A percentile compares a stretch with the other conserved stretches of the same genome.
Conservation (phyloP, 257 asterid genomes). For the Vinca minor region DNA sequence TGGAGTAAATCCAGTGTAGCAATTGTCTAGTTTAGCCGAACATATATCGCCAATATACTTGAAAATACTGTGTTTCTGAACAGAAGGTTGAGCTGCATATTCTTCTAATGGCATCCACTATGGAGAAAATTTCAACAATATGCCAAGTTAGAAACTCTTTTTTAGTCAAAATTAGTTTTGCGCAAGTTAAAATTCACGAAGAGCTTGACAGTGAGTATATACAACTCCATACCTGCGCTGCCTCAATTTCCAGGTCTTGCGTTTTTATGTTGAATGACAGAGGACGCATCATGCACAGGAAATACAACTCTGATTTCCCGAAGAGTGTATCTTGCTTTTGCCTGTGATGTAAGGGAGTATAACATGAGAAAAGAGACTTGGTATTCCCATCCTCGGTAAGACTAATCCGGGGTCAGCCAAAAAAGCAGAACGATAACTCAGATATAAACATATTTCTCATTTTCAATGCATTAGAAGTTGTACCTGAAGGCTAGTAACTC, state of each 20-base stretch:
- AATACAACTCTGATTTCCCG: constrained; percentile 49
- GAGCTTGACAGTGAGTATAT: background rate
- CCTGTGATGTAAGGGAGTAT: constrained; percentile 19
- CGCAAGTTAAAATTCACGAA: background rate
- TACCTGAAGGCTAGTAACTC: constrained; percentile 46
- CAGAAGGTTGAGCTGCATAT: constrained; percentile 43
- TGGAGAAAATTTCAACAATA: background rate
- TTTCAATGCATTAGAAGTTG: too few species aligned
- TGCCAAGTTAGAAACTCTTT: background rate
- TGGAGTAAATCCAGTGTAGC: constrained; percentile 47
- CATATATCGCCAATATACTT: constrained; percentile 49
- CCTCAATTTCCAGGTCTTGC: constrained; percentile 73
- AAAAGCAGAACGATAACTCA: background rate
- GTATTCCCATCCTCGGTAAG: too few species aligned
- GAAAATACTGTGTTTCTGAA: constrained; percentile 32
- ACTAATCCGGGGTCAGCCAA: too few species aligned
- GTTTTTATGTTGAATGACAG: constrained; percentile 47
- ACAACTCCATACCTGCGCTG: constrained; percentile 43
- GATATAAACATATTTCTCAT: background rate
- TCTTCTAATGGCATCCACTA: constrained; percentile 79
- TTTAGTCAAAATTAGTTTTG: background rate
- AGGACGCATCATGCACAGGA: constrained; percentile 60
- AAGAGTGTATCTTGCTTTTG: constrained; percentile 53
- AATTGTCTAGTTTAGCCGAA: constrained; percentile 36
- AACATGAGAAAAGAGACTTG: background rate